A percentile compares a stretch with the other conserved stretches of the same genome.
Evolutionary conservation across 441 rosid genomes (phyloP).

Genomic region (Erodium trifolium): DNA sequence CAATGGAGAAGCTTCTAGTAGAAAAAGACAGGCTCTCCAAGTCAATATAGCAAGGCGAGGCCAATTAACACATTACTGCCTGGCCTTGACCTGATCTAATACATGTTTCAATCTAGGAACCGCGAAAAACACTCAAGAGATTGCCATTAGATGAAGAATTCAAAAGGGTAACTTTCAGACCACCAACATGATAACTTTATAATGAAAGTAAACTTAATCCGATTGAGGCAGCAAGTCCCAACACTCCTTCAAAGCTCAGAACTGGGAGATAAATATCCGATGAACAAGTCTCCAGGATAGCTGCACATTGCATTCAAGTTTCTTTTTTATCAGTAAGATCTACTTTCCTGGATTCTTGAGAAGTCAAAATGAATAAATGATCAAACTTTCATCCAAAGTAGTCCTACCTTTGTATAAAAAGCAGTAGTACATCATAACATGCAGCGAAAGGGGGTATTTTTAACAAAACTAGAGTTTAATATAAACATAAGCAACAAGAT

Average conservation of each 20-base stretch:
- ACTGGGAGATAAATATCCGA: slow-evolving; percentile 11
- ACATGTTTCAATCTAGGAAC: slow-evolving; percentile 19
- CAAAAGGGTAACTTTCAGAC: slow-evolving; percentile 21
- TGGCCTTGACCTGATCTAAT: slow-evolving; percentile 18
- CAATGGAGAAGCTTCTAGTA: slow-evolving; percentile 9
- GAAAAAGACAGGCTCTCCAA: slow-evolving; percentile 6
- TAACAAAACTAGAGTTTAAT: neutral
- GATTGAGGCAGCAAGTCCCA: slow-evolving; percentile 32
- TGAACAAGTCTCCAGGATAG: slow-evolving; percentile 13
- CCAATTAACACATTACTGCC: slow-evolving; percentile 12
- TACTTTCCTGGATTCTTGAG: slow-evolving; percentile 10
- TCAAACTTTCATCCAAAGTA: neutral
- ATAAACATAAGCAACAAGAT: neutral
- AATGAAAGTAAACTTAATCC: slow-evolving; percentile 20
- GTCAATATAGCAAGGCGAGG: slow-evolving; percentile 3
- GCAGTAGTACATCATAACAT: neutral
- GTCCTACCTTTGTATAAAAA: slow-evolving; percentile 6
- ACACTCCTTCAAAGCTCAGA: slow-evolving; percentile 23
- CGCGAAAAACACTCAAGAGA: slow-evolving; percentile 10
- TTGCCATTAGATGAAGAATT: slow-evolving; percentile 13
- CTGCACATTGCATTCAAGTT: slow-evolving; percentile 26
- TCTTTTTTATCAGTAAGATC: slow-evolving; percentile 20
- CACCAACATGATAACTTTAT: slow-evolving; percentile 27
- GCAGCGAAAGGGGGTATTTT: neutral
- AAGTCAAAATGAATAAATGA: slow-evolving; percentile 11